Conservation (phyloP, 345 rosid species). For the Linum lewisii region DNA sequence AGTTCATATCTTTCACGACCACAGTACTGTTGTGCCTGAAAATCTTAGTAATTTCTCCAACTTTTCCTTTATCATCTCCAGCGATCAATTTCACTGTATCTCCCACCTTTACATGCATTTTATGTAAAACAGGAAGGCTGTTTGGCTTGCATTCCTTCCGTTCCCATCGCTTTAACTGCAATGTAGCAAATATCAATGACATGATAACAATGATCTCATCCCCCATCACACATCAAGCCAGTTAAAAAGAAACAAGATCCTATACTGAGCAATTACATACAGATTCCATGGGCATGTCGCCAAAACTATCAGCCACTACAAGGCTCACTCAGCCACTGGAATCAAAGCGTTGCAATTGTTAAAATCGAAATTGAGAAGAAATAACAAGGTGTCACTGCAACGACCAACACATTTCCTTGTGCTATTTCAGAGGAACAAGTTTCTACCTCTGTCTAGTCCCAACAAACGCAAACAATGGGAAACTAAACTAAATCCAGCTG, state of each 20-base stretch:
- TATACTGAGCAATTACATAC: no score
- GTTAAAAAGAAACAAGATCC: not conserved
- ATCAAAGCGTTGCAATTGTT: no score
- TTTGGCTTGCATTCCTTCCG: slow-evolving; percentile 82
- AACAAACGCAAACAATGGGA: no score
- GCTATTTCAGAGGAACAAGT: no score
- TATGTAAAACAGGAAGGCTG: slow-evolving; percentile 78
- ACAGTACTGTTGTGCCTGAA: slow-evolving; percentile 72
- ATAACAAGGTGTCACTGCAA: no score
- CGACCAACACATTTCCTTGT: no score
- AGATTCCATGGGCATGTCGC: no score
- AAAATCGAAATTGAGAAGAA: no score
- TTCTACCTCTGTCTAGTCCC: not conserved
- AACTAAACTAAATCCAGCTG: not conserved
- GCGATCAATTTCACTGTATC: slow-evolving; percentile 76
- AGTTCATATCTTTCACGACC: slow-evolving; percentile 65
- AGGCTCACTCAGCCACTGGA: no score
- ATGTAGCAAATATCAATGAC: not conserved
- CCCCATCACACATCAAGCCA: no score
- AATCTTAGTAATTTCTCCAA: slow-evolving; percentile 66
- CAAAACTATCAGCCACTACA: no score
- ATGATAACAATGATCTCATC: not conserved
- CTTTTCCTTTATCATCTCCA: slow-evolving; percentile 79
- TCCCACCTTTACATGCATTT: slow-evolving; percentile 88
- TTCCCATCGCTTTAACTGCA: slow-evolving; percentile 86